Conservation (phyloP, 2,329 filamentous ascomycete genomes). For the Microsporum audouinii region DNA sequence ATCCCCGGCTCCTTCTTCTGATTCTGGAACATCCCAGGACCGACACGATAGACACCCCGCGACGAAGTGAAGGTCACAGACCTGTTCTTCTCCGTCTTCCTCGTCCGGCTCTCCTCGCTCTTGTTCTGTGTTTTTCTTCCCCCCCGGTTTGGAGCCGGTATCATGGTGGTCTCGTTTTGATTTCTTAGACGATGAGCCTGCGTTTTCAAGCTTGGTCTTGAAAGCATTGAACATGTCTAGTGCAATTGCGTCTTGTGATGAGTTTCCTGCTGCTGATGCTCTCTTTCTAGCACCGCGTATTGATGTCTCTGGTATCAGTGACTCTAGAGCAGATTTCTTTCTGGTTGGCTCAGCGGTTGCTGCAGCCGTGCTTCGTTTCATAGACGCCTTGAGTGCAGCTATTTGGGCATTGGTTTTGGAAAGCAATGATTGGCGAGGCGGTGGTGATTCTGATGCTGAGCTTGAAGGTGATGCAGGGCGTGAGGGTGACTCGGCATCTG, state of each 20-base stretch:
- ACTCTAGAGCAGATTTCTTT: constrained; percentile 38
- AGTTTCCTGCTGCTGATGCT: constrained; percentile 22
- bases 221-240: constrained; percentile 68
- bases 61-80: constrained; percentile 94
- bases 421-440: constrained; percentile 25
- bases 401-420: constrained; percentile 38
- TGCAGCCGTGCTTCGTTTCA: constrained; percentile 32
- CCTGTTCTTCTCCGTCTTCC: constrained; percentile 48
- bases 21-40: constrained; percentile 56
- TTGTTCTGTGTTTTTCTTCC: constrained; percentile 9
- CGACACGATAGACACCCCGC: constrained; percentile 87
- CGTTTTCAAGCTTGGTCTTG: constrained; percentile 57
- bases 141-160: background rate
- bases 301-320: constrained; percentile 38
- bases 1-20: constrained; percentile 27
- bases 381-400: constrained; percentile 36
- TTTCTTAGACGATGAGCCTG: constrained; percentile 14
- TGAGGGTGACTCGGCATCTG: constrained; percentile 33
- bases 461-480: constrained; percentile 22
- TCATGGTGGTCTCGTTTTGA: constrained; percentile 7
- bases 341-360: constrained; percentile 23
- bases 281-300: constrained; percentile 37
- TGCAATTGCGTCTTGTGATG: constrained; percentile 47
- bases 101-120: constrained; percentile 24
- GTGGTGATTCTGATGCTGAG: constrained; percentile 19